These are phyloP conservation scores for Rutstroemia sp. DNA, from an alignment of 2,329 filamentous ascomycete genomes.

Conservation along the genomic window DNA sequence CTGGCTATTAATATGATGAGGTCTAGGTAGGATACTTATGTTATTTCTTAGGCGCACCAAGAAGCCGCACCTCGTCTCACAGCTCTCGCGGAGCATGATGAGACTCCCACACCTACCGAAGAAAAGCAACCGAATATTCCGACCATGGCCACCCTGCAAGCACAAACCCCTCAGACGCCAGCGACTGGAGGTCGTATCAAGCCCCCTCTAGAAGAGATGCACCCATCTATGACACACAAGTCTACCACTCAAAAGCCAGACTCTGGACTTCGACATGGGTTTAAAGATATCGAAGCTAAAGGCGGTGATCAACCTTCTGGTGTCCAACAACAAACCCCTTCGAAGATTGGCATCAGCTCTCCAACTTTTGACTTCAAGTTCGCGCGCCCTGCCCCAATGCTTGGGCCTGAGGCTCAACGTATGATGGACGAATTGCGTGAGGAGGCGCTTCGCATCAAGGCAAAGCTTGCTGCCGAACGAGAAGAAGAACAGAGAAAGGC, in stretches of 20 bases:
- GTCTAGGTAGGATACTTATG: background rate
- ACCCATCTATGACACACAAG: slow-evolving; percentile 73
- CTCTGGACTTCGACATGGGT: slow-evolving; percentile 74
- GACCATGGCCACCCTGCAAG: slow-evolving; percentile 14
- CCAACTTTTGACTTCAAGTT: slow-evolving; percentile 61
- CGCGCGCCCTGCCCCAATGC: slow-evolving; percentile 43
- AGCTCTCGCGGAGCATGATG: slow-evolving; percentile 27
- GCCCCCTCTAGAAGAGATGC: slow-evolving; percentile 77
- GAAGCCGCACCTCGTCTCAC: slow-evolving; percentile 20
- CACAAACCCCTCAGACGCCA: slow-evolving; percentile 43
- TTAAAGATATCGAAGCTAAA: slow-evolving; percentile 55
- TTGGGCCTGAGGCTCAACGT: slow-evolving; percentile 54
- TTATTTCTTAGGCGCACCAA: slow-evolving; percentile 11
- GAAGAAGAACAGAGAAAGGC: slow-evolving; percentile 46
- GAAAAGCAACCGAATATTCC: slow-evolving; percentile 19
- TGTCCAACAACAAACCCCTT: slow-evolving; percentile 52
- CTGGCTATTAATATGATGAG: background rate
- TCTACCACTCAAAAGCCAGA: slow-evolving; percentile 70
- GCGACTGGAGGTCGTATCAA: slow-evolving; percentile 57
- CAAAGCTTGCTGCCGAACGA: slow-evolving; percentile 55
- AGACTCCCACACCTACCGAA: slow-evolving; percentile 14
- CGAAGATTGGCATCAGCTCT: slow-evolving; percentile 47
- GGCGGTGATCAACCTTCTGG: slow-evolving; percentile 35
- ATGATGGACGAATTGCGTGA: slow-evolving; percentile 63
- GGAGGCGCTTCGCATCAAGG: slow-evolving; percentile 64